Base-by-base conservation (phyloP, 345 rosid genomes). In the Camelina laxa region DNA sequence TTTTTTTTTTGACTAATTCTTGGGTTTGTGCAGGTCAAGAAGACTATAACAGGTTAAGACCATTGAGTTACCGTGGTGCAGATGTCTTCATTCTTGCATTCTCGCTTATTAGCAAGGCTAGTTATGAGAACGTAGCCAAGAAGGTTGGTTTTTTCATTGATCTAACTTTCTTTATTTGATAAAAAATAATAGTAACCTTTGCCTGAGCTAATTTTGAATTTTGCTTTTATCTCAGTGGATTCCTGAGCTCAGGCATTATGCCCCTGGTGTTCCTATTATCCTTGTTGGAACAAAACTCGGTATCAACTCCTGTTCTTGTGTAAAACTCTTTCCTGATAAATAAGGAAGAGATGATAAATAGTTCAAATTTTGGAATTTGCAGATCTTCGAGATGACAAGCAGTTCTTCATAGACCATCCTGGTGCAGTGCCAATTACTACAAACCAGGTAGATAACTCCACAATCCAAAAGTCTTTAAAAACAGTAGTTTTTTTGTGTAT, bases 41-140 rank as follows among this genome's bases (percentile, higher is more conserved):
- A 82, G 99, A 91, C 82, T 94, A 90, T 77, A 89, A 91, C 75
- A 82, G 97, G 76, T 72, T 91, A 72, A 87, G 99, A 79, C 97
- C 97, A 7, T 75, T 94, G 82, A 92, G 97, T 76, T 91, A 92
- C 60, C 91, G 93, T 38, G 97, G 97, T 21, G 98, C 97, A 4
- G 97, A 94, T 82, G 97, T 94, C 55, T 94, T 94, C 66, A 91
- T 94, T 65, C 95, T 94, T 67, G 98, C 96, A 0, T 94, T 94
- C 82, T 94, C 98, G 65, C 92, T 95, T 72, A 95, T 95, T 70
- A 95, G 99, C 93, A 95, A 95, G 75, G 99, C 99, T 73, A 95
- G 99, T 80, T 95, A 95, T 63, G 99, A 95, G 81, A 95, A 91
- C 49, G 87, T 92, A 49, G 87, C 93, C 62, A 92, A 95, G 84